These are phyloP conservation scores for Pseudozyma hubeiensis DNA, from an alignment of 1,284 basidiomycete species.

Conservation along the genomic window DNA sequence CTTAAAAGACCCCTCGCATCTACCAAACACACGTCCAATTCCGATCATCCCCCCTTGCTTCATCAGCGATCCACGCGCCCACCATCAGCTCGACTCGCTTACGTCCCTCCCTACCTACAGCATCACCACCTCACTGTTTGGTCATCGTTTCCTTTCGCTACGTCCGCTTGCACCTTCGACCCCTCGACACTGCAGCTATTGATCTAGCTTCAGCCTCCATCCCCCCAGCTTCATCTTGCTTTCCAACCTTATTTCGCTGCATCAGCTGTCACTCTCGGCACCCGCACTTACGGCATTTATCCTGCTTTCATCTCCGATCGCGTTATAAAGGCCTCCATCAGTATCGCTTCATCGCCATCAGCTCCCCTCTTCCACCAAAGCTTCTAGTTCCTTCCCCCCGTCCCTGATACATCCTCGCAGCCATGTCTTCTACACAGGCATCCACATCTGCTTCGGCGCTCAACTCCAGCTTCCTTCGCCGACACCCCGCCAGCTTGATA, in stretches of 20 bases:
- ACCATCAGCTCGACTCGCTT: conserved; percentile 34
- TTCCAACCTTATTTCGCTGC: conserved; percentile 37
- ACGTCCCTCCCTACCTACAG: conserved; percentile 7
- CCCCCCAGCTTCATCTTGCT: background rate
- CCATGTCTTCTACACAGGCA: conserved; percentile 45
- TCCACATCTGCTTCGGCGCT: conserved; percentile 49
- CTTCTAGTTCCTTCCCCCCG: conserved; percentile 6
- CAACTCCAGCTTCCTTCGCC: conserved; percentile 58
- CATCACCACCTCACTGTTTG: conserved; percentile 27
- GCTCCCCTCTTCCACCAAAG: conserved; percentile 7
- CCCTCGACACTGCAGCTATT: conserved; percentile 1
- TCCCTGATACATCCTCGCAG: background rate
- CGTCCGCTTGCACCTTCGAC: conserved; percentile 2
- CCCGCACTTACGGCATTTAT: conserved; percentile 17
- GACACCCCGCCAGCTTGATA: conserved; percentile 65
- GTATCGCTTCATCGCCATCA: conserved; percentile 1
- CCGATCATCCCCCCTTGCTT: conserved; percentile 46
- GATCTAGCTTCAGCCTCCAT: conserved; percentile 1
- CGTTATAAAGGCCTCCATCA: conserved; percentile 21
- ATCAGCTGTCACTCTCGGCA: conserved; percentile 22
- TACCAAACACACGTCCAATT: conserved; percentile 44
- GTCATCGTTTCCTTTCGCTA: conserved; percentile 9
- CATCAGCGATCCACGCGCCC: conserved; percentile 35
- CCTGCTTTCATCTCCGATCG: conserved; percentile 41
- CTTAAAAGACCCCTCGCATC: conserved; percentile 49